These are phyloP conservation scores for Coemansia sp. DNA, from an alignment of 192 early-diverging fungal genomes.

Conservation along the genomic window DNA sequence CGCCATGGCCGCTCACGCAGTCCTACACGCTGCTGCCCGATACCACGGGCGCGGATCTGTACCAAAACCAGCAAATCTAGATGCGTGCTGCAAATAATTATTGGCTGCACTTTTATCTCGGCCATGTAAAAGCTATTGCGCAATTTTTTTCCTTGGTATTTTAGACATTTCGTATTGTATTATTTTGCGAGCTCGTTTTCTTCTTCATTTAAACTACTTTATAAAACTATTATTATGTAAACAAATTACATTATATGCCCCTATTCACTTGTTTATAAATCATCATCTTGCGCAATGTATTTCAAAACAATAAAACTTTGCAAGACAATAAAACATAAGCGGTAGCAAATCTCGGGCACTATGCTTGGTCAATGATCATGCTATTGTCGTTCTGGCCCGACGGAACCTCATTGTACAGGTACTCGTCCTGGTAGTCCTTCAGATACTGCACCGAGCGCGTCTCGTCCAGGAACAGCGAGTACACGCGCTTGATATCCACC, in stretches of 20 bases:
- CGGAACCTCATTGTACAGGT: conserved; percentile 75
- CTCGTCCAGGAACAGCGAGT: conserved; percentile 94
- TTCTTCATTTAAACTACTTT: background rate
- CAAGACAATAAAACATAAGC: background rate
- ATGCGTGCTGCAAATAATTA: background rate
- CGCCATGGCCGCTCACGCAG: conserved; percentile 19
- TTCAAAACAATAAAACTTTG: no score
- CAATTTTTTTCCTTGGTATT: background rate
- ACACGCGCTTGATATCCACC: conserved; percentile 91
- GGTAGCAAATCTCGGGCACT: no score
- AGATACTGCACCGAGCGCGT: conserved; percentile 93
- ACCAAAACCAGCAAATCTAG: conserved; percentile 9
- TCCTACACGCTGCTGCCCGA: conserved; percentile 21
- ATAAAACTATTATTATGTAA: background rate
- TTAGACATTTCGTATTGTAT: no score
- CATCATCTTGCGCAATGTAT: no score
- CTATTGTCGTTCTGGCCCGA: conserved; percentile 10
- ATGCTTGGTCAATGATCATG: conserved; percentile 41
- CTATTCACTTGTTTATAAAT: background rate
- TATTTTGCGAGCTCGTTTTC: background rate
- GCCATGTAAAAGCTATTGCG: background rate
- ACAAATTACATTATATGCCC: background rate
- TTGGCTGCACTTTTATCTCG: background rate
- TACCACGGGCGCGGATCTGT: background rate
- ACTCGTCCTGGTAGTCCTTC: conserved; percentile 93